These are phyloP conservation scores for Fusarium nurragi DNA, from an alignment of 2,329 filamentous ascomycete species.

Conservation along the genomic window DNA sequence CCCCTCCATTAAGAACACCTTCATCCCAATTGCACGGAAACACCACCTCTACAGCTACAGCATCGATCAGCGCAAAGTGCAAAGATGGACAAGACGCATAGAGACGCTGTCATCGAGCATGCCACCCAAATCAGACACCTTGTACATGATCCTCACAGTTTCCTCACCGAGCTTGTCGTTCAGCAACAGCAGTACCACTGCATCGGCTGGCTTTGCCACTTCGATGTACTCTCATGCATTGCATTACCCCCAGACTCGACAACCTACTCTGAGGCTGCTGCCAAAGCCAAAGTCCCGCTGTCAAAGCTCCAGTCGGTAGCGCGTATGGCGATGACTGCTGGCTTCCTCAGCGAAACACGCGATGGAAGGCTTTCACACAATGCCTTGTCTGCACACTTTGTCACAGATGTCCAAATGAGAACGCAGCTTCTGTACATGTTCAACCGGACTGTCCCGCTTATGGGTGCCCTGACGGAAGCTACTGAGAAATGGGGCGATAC, in stretches of 20 bases:
- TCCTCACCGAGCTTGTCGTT: constrained; percentile 25
- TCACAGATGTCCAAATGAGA: constrained; percentile 34
- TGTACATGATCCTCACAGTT: constrained; percentile 31
- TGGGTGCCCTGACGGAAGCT: constrained; percentile 38
- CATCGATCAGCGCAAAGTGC: background rate
- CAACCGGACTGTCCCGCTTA: constrained; percentile 40
- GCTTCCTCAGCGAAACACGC: constrained; percentile 48
- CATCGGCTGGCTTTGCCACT: constrained; percentile 29
- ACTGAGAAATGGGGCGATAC: constrained; percentile 42
- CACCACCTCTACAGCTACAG: background rate
- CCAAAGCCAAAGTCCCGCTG: constrained; percentile 10
- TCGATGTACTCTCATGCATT: constrained; percentile 18
- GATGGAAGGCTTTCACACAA: constrained; percentile 47
- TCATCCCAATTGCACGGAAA: background rate
- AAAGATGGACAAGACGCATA: constrained; percentile 25
- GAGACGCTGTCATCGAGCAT: constrained; percentile 29
- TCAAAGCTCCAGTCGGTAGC: constrained; percentile 20
- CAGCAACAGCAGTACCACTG: constrained; percentile 34
- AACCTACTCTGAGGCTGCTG: constrained; percentile 17
- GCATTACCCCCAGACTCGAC: background rate
- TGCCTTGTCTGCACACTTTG: constrained; percentile 46
- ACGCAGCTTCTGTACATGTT: constrained; percentile 48
- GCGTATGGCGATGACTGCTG: constrained; percentile 52
- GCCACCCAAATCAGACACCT: constrained; percentile 20
- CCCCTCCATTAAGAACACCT: background rate